Evolutionary conservation across 345 rosid species (phyloP), one percentile per base, ranked within the genome.

Genomic region (Brassica rapa): DNA sequence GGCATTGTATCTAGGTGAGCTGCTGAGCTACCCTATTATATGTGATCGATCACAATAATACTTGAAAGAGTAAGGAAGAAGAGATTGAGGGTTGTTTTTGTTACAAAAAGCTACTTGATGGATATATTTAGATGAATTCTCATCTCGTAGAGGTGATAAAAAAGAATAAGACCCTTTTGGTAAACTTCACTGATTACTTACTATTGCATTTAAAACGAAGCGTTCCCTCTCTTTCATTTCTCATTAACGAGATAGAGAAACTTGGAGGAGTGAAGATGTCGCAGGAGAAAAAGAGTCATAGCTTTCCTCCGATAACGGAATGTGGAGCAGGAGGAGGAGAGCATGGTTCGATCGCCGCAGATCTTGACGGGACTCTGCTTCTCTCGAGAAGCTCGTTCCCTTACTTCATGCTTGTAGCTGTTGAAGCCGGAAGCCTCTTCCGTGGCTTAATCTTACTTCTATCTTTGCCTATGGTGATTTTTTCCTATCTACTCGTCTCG

Each of bases 351-450:
- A 78, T 94, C 12, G 96, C 98, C 1, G 95, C 98, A 1, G 97
- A 94, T 80, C 98, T 94, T 4, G 98, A 94, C 61, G 98, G 98
- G 9, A 94, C 98, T 16, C 90, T 94, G 10, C 91, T 92, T 10
- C 49, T 84, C n/a, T 89, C 94, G 1, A 77, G 91, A 33, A 94
- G 96, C 87, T 88, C 97, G 4, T 86, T 94, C 56, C 94, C 98
- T 10, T 94, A 94, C 89, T 94, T 89, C 82, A 88, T 94, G 96
- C 94, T 94, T 0, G 88, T 94, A 0, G 98, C 98, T 1, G 43
- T 92, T 19, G 98, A 92, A 81, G 98, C 98, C 19, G 97, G 98
- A 0, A 89, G 97, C 79, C 84, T 92, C 32, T 76, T 94, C 19
- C 94, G 98, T n/a, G 98, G 97, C 19, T 82, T 92, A 7, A 68